A percentile compares a stretch with the other conserved stretches of the same genome.
Conservation (phyloP, 257 asterid species). For the Coffea canephora region DNA sequence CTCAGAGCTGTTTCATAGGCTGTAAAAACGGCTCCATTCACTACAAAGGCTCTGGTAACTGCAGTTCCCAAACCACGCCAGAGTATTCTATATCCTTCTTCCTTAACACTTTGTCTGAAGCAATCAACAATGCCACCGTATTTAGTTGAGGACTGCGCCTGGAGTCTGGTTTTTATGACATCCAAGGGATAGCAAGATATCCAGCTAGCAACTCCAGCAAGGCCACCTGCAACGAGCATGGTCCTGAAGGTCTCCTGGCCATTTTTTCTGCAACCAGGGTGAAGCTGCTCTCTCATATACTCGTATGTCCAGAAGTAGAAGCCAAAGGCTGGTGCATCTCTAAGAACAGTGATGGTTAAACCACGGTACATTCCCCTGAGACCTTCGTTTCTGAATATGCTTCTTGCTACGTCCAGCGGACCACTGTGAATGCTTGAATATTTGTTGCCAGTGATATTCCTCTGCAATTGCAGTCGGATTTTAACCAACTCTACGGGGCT, state of each 20-base stretch:
- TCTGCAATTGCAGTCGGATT: slow-evolving; percentile 68
- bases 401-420: slow-evolving; percentile 44
- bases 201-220: slow-evolving; percentile 82
- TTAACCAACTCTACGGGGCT: slow-evolving; percentile 77
- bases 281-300: slow-evolving; percentile 53
- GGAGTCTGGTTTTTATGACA: slow-evolving; percentile 71
- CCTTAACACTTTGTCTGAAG: slow-evolving; percentile 39
- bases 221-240: slow-evolving; percentile 75
- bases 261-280: slow-evolving; percentile 60
- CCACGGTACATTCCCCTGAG: slow-evolving; percentile 65
- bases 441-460: slow-evolving; percentile 11
- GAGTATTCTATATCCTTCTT: slow-evolving; percentile 55
- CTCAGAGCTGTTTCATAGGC: slow-evolving; percentile 67
- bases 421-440: slow-evolving; percentile 34
- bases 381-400: slow-evolving; percentile 47
- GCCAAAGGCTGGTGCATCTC: slow-evolving; percentile 79
- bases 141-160: slow-evolving; percentile 41
- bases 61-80: slow-evolving; percentile 84
- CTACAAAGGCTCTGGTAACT: slow-evolving; percentile 64
- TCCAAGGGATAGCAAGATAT: slow-evolving; percentile 68
- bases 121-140: slow-evolving; percentile 60
- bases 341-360: slow-evolving; percentile 50
- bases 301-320: slow-evolving; percentile 73
- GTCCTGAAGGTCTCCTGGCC: slow-evolving; percentile 52
- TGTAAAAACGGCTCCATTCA: slow-evolving; percentile 65